phyloP scores from a whole-genome alignment of 2,329 filamentous ascomycete genomes.

The Fusarium fracticaudum region DNA sequence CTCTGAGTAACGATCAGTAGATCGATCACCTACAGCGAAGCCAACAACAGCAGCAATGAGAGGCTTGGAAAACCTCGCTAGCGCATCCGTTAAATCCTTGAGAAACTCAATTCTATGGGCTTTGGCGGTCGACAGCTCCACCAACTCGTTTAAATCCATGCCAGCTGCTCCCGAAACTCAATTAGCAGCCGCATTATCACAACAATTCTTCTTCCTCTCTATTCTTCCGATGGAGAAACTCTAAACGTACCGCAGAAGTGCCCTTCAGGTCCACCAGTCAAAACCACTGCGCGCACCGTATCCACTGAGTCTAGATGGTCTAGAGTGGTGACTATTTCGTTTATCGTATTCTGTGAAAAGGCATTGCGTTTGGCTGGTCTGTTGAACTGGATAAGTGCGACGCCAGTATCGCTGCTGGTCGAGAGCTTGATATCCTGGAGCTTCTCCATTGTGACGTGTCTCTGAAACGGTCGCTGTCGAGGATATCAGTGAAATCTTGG shows the following conservation, averaged over 20 bases:
- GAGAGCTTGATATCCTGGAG: constrained; percentile 22
- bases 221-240: not conserved
- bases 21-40: constrained; percentile 14
- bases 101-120: constrained; percentile 23
- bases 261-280: constrained; percentile 27
- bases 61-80: constrained; percentile 23
- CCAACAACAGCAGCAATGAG: constrained; percentile 31
- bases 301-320: constrained; percentile 16
- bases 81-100: constrained; percentile 27
- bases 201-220: not conserved
- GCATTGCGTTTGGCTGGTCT: constrained; percentile 31
- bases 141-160: constrained; percentile 31
- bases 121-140: constrained; percentile 20
- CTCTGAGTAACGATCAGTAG: not conserved
- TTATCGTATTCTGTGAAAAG: constrained; percentile 26
- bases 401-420: not conserved
- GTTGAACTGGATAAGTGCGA: constrained; percentile 29
- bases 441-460: constrained; percentile 9
- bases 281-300: constrained; percentile 7
- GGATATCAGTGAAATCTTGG: not conserved
- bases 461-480: not conserved
- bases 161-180: constrained; percentile 10
- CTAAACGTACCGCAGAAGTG: constrained; percentile 26
- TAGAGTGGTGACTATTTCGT: constrained; percentile 17
- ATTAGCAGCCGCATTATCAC: not conserved